Percentiles rank a stretch among this genome's conserved stretches.
Conservation (phyloP, 495 filamentous ascomycete genomes). For the Penicillium pulvis region DNA sequence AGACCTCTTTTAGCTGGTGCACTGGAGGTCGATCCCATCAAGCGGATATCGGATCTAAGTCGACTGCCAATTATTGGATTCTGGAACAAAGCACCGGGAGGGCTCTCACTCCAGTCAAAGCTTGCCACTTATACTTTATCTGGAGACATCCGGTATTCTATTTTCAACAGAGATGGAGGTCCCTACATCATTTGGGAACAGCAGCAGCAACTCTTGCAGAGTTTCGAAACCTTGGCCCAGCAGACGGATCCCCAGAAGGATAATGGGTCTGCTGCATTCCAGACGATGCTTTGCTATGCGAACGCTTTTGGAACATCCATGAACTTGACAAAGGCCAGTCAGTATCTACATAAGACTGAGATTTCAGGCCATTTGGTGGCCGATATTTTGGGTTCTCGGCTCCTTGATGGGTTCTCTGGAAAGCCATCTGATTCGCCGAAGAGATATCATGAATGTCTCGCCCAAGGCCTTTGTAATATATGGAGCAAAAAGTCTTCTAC, state of each 20-base stretch:
- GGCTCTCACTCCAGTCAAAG: constrained; percentile 25
- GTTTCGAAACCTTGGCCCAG: constrained; percentile 19
- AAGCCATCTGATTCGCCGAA: neutral
- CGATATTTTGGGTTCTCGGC: constrained; percentile 3
- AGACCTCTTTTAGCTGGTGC: constrained; percentile 23
- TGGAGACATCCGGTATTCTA: constrained; percentile 25
- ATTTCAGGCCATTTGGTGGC: constrained; percentile 11
- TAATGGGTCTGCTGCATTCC: constrained; percentile 23
- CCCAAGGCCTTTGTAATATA: constrained; percentile 1
- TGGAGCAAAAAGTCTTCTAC: neutral
- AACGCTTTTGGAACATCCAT: constrained; percentile 27
- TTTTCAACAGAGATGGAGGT: constrained; percentile 20
- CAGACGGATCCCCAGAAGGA: constrained; percentile 13
- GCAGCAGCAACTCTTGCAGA: constrained; percentile 27
- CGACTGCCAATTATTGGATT: constrained; percentile 28
- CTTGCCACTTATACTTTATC: constrained; percentile 27
- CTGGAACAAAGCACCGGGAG: constrained; percentile 25
- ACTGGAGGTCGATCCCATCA: constrained; percentile 24
- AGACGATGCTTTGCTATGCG: constrained; percentile 28
- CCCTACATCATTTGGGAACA: constrained; percentile 34
- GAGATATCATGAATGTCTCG: constrained; percentile 9
- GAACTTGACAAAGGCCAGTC: constrained; percentile 18
- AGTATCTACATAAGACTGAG: constrained; percentile 23
- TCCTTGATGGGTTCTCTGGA: constrained; percentile 11
- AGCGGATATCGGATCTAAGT: constrained; percentile 25